Evolutionary conservation across 2,329 filamentous ascomycete species (phyloP).

Genomic region (Monosporascus cannonballus): DNA sequence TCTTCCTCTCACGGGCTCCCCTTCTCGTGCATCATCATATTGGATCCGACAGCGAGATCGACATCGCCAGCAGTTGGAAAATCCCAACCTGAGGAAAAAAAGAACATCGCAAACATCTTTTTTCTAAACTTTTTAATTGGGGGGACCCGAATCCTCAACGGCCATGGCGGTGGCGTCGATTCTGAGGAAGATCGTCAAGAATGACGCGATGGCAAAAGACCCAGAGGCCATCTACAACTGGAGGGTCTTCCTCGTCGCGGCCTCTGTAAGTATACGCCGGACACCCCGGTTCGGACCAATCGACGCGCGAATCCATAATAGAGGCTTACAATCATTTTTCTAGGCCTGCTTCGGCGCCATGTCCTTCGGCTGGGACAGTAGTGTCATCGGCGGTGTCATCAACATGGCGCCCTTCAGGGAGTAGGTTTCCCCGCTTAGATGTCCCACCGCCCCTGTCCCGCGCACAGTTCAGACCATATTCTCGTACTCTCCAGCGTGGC

Average conservation of each 20-base stretch:
- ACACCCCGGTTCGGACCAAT: no score
- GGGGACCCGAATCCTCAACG: conserved; percentile 4
- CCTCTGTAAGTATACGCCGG: conserved; percentile 36
- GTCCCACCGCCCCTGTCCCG: no score
- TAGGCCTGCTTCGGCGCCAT: conserved; percentile 40
- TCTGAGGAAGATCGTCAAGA: conserved; percentile 40
- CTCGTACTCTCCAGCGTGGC: not conserved
- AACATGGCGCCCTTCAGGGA: conserved; percentile 50
- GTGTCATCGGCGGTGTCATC: conserved; percentile 62
- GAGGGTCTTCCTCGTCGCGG: conserved; percentile 59
- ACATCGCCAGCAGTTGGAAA: no score
- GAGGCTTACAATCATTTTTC: conserved; percentile 1
- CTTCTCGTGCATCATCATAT: no score
- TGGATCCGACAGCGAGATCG: no score
- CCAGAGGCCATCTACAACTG: conserved; percentile 65
- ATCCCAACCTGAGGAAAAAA: no score
- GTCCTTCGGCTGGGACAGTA: conserved; percentile 57
- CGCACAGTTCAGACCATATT: no score
- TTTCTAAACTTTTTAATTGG: not conserved
- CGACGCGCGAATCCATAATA: not conserved
- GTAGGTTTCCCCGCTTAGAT: conserved; percentile 28
- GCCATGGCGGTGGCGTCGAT: conserved; percentile 16
- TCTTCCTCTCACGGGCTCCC: no score
- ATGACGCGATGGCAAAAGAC: conserved; percentile 60
- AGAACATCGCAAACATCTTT: not conserved